Evolutionary conservation across 108 stramenopile genomes (phyloP).

Genomic region (Nannochloropsis gaditana): DNA sequence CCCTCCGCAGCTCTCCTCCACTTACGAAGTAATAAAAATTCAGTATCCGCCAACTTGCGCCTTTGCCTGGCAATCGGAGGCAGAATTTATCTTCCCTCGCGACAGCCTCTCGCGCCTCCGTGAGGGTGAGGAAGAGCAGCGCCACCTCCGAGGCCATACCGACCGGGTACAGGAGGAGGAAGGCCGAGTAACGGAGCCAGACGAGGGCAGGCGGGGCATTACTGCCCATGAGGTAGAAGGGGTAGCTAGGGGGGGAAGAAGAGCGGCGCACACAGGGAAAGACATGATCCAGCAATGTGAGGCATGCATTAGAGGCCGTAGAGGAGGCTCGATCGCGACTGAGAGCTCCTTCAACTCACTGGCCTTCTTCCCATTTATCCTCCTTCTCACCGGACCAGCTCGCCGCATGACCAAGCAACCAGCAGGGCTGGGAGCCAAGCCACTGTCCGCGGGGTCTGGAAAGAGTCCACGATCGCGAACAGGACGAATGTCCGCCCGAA

Average conservation of each 20-base stretch:
- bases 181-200: background rate
- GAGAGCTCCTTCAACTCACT: too few species aligned
- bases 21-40: conserved; percentile 7
- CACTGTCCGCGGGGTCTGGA: background rate
- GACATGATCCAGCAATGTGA: background rate
- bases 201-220: background rate
- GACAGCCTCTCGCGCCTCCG: background rate
- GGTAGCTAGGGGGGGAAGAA: background rate
- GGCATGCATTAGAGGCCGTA: too few species aligned
- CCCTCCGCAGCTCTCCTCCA: background rate
- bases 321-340: too few species aligned
- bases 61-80: background rate
- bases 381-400: background rate
- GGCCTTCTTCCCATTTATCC: background rate
- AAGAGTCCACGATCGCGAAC: background rate
- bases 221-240: conserved; percentile 6
- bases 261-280: background rate
- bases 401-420: background rate
- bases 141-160: background rate
- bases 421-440: background rate
- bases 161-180: background rate
- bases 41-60: background rate
- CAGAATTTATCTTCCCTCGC: background rate
- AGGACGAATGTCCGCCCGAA: background rate
- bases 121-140: background rate